Conservation (phyloP, 176 grass and related monocot species). For the Areca catechu region DNA sequence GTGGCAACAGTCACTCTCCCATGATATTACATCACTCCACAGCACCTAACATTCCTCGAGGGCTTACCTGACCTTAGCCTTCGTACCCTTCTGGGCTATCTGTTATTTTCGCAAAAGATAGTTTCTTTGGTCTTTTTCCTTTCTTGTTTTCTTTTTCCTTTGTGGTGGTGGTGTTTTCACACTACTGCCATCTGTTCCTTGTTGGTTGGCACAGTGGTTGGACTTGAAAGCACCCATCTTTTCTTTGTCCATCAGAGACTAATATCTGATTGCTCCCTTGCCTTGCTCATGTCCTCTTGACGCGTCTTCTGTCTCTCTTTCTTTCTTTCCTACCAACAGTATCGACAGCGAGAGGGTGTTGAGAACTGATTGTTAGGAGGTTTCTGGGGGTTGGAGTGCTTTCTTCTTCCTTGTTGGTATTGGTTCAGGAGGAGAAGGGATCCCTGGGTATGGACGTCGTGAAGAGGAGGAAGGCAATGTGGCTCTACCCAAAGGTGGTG, state of each 20-base stretch:
- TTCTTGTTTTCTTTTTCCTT: neutral
- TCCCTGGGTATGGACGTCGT: conserved; percentile 25
- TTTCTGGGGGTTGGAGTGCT: no score
- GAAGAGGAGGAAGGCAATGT: conserved; percentile 83
- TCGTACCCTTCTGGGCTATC: no score
- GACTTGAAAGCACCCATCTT: conserved; percentile 61
- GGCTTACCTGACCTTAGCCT: no score
- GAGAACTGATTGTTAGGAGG: no score
- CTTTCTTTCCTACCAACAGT: conserved; percentile 21
- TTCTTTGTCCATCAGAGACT: conserved; percentile 48
- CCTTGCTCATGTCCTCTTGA: neutral
- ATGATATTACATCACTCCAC: no score
- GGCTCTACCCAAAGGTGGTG: conserved; percentile 84
- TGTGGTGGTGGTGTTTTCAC: neutral
- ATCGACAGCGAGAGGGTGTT: conserved; percentile 30
- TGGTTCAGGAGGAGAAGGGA: conserved; percentile 2
- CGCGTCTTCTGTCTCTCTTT: neutral
- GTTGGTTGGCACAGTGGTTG: conserved; percentile 29
- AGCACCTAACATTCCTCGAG: no score
- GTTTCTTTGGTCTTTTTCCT: neutral
- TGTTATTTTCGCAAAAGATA: no score
- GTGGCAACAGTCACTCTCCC: neutral
- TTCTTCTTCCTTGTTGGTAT: no score
- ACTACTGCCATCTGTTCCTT: neutral
- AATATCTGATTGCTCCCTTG: conserved; percentile 47